These are phyloP conservation scores for Pyricularia pennisetigena DNA, from an alignment of 2,329 filamentous ascomycete species.

Conservation along the genomic window DNA sequence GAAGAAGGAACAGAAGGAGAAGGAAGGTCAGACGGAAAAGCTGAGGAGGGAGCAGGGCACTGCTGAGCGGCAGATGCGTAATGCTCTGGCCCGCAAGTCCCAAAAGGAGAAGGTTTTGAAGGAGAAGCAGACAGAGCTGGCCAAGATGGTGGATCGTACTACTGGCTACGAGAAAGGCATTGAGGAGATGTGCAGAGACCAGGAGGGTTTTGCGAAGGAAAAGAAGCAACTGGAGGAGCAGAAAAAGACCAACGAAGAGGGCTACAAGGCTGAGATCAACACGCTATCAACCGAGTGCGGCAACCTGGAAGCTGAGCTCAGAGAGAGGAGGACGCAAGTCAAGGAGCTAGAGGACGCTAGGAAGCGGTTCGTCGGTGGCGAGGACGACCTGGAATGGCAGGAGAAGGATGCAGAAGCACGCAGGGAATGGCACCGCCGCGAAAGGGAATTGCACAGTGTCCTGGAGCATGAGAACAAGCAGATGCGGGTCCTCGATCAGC, in stretches of 20 bases:
- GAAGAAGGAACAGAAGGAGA: constrained; percentile 70
- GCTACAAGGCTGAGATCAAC: constrained; percentile 42
- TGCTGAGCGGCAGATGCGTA: constrained; percentile 72
- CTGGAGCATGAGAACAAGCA: constrained; percentile 37
- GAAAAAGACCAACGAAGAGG: constrained; percentile 39
- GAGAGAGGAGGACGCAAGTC: constrained; percentile 59
- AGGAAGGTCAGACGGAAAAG: constrained; percentile 81
- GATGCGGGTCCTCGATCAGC: constrained; percentile 32
- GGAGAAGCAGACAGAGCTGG: constrained; percentile 56
- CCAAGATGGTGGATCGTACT: constrained; percentile 62
- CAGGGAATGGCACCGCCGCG: constrained; percentile 43
- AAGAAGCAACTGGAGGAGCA: constrained; percentile 39
- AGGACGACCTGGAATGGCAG: constrained; percentile 48
- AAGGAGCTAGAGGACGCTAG: constrained; percentile 64
- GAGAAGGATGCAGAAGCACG: constrained; percentile 40
- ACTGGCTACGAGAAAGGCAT: constrained; percentile 57
- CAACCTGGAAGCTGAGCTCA: constrained; percentile 62
- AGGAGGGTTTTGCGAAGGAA: constrained; percentile 43
- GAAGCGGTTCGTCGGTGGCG: constrained; percentile 51
- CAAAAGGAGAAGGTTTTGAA: constrained; percentile 66
- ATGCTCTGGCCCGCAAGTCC: constrained; percentile 65
- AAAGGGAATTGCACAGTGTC: constrained; percentile 41
- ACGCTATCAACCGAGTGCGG: constrained; percentile 54
- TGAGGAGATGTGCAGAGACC: constrained; percentile 46
- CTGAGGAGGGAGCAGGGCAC: constrained; percentile 71